Conservation (phyloP, 106 monocot genomes). For the Posidonia australis region DNA sequence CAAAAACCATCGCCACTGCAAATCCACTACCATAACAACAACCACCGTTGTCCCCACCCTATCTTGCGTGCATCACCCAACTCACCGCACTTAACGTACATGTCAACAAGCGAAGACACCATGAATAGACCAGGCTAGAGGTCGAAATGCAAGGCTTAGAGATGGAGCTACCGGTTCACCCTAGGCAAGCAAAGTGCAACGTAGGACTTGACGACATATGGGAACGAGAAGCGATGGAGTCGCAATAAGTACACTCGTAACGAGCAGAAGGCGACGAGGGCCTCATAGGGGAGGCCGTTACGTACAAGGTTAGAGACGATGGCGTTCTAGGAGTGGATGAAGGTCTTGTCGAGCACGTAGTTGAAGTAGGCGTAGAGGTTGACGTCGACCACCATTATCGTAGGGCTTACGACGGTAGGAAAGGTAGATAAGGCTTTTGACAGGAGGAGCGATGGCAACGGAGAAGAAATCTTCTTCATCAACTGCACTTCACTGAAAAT, state of each 20-base stretch:
- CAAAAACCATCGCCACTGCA: no score
- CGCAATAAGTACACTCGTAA: constrained; percentile 26
- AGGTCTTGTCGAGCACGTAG: constrained; percentile 35
- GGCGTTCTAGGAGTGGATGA: constrained; percentile 56
- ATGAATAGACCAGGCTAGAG: constrained; percentile 54
- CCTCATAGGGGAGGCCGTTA: constrained; percentile 31
- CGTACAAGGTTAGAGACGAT: constrained; percentile 60
- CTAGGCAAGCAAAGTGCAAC: constrained; percentile 19
- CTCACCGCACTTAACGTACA: constrained; percentile 55
- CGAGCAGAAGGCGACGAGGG: constrained; percentile 53
- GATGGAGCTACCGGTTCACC: constrained; percentile 56
- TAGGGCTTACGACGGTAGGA: background rate
- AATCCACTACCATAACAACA: no score
- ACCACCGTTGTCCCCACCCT: no score
- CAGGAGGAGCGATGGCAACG: background rate
- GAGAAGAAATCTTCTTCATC: constrained; percentile 2
- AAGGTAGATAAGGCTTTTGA: background rate
- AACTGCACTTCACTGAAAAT: no score
- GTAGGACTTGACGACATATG: constrained; percentile 48
- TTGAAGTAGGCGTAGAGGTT: constrained; percentile 35
- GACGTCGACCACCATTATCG: background rate
- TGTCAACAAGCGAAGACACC: constrained; percentile 58
- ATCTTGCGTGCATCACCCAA: constrained; percentile 40
- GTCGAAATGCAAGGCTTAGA: constrained; percentile 38
- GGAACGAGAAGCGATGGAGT: constrained; percentile 57